Evolutionary conservation across 2,329 filamentous ascomycete genomes (phyloP).

Genomic region (Aureobasidium sp.): DNA sequence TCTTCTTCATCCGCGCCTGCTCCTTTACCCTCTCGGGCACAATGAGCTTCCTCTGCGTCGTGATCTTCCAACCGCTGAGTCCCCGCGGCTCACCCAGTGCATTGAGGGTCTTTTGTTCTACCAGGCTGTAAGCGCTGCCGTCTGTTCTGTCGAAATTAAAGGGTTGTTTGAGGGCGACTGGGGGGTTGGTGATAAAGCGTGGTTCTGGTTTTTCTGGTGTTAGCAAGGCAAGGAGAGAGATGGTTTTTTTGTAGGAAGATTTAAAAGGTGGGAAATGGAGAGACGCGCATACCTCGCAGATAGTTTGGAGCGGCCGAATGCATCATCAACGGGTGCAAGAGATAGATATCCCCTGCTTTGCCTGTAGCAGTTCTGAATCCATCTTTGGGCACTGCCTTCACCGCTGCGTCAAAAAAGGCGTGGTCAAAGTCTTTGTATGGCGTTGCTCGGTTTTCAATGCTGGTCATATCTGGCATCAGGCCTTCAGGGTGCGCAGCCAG

Average conservation of each 20-base stretch:
- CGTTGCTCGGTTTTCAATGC: slow-evolving; percentile 39
- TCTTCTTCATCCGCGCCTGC: slow-evolving; percentile 42
- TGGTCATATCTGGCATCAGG: slow-evolving; percentile 56
- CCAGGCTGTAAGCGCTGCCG: slow-evolving; percentile 42
- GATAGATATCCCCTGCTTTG: slow-evolving; percentile 46
- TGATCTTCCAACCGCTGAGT: slow-evolving; percentile 46
- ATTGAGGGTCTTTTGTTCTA: slow-evolving; percentile 47
- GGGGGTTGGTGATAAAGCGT: slow-evolving; percentile 48
- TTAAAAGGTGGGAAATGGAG: too few species aligned
- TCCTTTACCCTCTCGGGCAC: slow-evolving; percentile 41
- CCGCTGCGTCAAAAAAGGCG: slow-evolving; percentile 37
- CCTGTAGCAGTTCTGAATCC: slow-evolving; percentile 49
- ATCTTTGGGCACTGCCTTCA: slow-evolving; percentile 22
- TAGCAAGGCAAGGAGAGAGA: neutral
- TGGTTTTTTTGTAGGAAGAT: too few species aligned
- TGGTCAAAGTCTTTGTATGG: slow-evolving; percentile 27
- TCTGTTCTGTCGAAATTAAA: slow-evolving; percentile 44
- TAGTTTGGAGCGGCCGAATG: slow-evolving; percentile 45
- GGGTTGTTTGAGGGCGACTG: slow-evolving; percentile 43
- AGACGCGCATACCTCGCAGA: slow-evolving; percentile 16
- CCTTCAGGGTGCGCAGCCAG: slow-evolving; percentile 49
- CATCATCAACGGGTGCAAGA: slow-evolving; percentile 53
- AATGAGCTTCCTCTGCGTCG: slow-evolving; percentile 40
- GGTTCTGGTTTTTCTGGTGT: neutral
- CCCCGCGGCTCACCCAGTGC: slow-evolving; percentile 36